Conservation (phyloP, 257 asterid species). For the Przewalskia tangutica region DNA sequence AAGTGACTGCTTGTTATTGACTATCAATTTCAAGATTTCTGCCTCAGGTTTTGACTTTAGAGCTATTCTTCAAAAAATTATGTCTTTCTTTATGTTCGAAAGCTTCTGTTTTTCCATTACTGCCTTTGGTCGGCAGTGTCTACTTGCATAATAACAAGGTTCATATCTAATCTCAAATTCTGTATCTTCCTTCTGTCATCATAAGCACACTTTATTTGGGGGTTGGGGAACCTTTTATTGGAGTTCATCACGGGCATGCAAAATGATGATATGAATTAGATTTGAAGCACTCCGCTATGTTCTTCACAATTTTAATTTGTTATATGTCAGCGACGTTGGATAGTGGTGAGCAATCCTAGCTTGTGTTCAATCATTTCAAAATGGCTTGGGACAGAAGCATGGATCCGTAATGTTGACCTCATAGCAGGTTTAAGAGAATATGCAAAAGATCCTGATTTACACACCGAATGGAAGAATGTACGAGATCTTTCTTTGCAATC, state of each 20-base stretch:
- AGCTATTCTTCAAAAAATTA: not conserved
- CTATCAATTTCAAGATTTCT: conserved; percentile 2
- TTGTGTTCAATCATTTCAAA: conserved; percentile 38
- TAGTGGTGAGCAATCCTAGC: conserved; percentile 51
- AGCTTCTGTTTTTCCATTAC: not conserved
- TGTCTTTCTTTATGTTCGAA: not conserved
- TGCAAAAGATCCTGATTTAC: conserved; percentile 32
- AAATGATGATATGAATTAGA: not conserved
- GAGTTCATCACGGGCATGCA: not conserved
- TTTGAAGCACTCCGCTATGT: not conserved
- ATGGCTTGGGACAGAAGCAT: conserved; percentile 50
- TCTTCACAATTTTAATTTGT: not conserved
- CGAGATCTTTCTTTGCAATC: not conserved
- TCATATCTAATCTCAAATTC: not conserved
- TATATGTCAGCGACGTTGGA: conserved; percentile 39
- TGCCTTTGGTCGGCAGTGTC: not conserved
- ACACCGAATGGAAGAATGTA: conserved; percentile 40
- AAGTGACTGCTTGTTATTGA: not conserved
- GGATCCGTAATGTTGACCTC: conserved; percentile 40
- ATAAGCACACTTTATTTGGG: not conserved
- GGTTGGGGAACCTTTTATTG: not conserved
- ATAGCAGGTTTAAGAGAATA: conserved; percentile 32
- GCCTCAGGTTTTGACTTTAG: not conserved
- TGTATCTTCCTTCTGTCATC: not conserved
- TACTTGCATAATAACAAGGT: not conserved